Percentiles rank a stretch among this genome's conserved stretches.
These are phyloP conservation scores for Diaporthe vexans DNA, from an alignment of 2,329 filamentous ascomycete species.

Conservation along the genomic window DNA sequence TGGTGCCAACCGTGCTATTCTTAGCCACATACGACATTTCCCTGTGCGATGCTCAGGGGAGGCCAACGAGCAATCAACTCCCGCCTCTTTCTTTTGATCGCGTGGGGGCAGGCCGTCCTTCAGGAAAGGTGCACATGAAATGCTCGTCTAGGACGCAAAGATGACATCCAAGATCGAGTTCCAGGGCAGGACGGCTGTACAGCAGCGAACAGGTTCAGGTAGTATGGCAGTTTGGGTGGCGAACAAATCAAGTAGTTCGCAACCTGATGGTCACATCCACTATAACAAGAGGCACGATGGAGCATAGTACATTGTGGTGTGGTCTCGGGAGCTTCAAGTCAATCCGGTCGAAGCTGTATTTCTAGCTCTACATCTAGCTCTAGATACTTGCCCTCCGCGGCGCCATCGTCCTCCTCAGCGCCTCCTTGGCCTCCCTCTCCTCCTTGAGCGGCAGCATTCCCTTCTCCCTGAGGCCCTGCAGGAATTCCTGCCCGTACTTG, in stretches of 20 bases:
- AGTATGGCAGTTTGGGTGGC: no score
- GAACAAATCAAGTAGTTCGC: no score
- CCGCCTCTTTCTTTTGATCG: constrained; percentile 3
- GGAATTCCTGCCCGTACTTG: constrained; percentile 83
- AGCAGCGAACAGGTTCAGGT: no score
- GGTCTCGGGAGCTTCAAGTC: no score
- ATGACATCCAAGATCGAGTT: neutral
- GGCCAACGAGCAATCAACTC: neutral
- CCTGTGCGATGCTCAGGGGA: constrained; percentile 4
- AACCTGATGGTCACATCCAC: neutral
- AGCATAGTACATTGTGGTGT: no score
- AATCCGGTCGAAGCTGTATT: neutral
- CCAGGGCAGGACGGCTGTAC: no score
- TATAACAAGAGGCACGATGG: neutral
- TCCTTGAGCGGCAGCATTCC: constrained; percentile 80
- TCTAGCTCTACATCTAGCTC: constrained; percentile 1
- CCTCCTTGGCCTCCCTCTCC: constrained; percentile 83
- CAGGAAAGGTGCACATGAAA: constrained; percentile 9
- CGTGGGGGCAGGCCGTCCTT: constrained; percentile 15
- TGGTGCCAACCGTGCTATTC: neutral
- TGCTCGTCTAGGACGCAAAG: neutral
- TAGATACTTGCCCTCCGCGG: constrained; percentile 84
- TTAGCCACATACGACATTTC: neutral
- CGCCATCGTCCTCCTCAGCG: constrained; percentile 82
- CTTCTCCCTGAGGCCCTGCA: constrained; percentile 82